Base-by-base conservation (phyloP, 2,329 filamentous ascomycete species). In the Microsporum canis region DNA sequence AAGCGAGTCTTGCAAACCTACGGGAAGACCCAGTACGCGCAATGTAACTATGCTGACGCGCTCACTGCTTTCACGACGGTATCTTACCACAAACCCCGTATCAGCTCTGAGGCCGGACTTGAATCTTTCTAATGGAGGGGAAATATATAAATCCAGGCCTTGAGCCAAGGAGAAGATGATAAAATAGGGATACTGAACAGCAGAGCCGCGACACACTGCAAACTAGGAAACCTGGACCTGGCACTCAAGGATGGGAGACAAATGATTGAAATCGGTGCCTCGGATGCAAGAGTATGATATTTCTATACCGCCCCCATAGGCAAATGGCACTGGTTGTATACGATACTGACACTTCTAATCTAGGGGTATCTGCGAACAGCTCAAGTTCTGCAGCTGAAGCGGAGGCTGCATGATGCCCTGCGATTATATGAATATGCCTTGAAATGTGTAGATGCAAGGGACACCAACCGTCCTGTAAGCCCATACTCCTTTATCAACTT, bases 361-460 rank as follows among this genome's bases (percentile, higher is more conserved):
- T 55, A 78, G 69, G 83, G 82, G 6, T 85, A 85, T 68, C 68
- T 85, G 33, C 79, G 82, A 59, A 80, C 79, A 31, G 82, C 77
- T 2, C 79, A 78, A 61, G 68, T 76, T 4, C 72, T 78, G 31
- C 64, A 73, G 8, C 63, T 75, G 62, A 77, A 80, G 71, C 74
- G 76, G 8, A 83, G 81, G 66, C 69, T 72, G 1, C 75, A 78
- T n/a, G 78, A 77, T 29, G 84, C 84, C 4, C 66, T 82, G 10
- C 76, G 79, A 8, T 78, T 84, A 29, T 85, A 84, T 70, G 75
- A 78, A 31, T 80, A 82, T 67, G 84, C 81, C n/a, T 71, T 85
- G 64, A 80, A 79, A 63, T 76, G 73, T 53, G 73, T 84, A 23
- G 72, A 76, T 7, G 67, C 72, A n/a, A 69, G 73, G 34, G 72